Base-by-base conservation (phyloP, 2,329 filamentous ascomycete genomes). In the Fusarium penzigii region DNA sequence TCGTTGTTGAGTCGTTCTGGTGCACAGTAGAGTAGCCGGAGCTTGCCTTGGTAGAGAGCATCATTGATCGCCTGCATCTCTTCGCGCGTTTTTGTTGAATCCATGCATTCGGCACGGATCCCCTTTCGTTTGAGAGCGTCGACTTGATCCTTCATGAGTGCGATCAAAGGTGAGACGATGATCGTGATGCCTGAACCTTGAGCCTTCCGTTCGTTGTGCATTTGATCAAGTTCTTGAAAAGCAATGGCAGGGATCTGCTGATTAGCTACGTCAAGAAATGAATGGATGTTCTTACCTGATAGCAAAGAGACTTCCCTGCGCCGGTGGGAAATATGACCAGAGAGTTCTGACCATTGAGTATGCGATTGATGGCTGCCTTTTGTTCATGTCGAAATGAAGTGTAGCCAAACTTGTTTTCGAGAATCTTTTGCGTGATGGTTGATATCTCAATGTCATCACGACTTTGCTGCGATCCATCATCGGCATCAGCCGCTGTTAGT, bases 1-100 rank as follows among this genome's bases (percentile, higher is more conserved):
- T 85, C 82, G 50, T 85, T 85, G 60, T 84, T 85, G 11, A 86
- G 70, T 7, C 81, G 72, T 64, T 86, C 83, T 0, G 83, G 83
- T 0, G 82, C 79, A 47, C 81, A 83, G 54, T 84, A 85, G 4
- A 86, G 66, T 2, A 86, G 62, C 4, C 80, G 77, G 8, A 85
- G 62, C 12, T 73, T 66, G 1, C 79, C 81, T 38, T 73, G 69
- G 14, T 74, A 70, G 47, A 79, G 65, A 16, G 64, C 65, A 10
- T 64, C 57, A 38, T 68, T 71, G 45, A 73, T 73, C 1, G 64
- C 47, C 42, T 72, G 70, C 10, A 78, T 64, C 46, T 79, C 71
- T 5, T 81, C 74, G 48, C 73, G 75, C 0, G 74, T 75, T 58
- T 83, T 84, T 5, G 75, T 80, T 1, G 81, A 85, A 60, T 85